Percentiles rank a stretch among this genome's conserved stretches.
These are phyloP conservation scores for Phaffomyces thermotolerans DNA, from an alignment of 805 yeast species.

Conservation along the genomic window DNA sequence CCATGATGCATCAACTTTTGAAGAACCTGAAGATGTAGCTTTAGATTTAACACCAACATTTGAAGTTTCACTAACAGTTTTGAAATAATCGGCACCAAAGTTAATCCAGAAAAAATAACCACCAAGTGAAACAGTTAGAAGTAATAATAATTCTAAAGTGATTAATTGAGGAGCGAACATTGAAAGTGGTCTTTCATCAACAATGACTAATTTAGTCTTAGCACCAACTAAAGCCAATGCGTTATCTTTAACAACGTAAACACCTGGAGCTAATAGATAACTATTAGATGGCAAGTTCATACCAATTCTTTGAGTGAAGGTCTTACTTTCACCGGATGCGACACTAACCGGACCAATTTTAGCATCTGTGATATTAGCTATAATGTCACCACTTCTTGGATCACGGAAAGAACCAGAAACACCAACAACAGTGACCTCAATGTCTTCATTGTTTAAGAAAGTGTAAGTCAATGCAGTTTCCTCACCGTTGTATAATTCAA, in stretches of 20 bases:
- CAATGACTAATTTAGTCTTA: constrained; percentile 47
- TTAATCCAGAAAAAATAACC: constrained; percentile 40
- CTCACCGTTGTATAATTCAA: constrained; percentile 45
- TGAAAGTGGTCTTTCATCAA: constrained; percentile 62
- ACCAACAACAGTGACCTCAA: constrained; percentile 49
- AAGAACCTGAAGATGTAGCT: constrained; percentile 20
- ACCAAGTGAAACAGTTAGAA: constrained; percentile 39
- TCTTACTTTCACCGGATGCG: constrained; percentile 39
- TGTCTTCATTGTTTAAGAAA: constrained; percentile 47
- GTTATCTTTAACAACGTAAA: constrained; percentile 45
- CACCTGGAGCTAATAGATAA: constrained; percentile 52
- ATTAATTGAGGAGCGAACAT: constrained; percentile 67
- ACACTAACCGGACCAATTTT: constrained; percentile 54
- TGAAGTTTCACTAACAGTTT: constrained; percentile 23
- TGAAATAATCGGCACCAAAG: constrained; percentile 41
- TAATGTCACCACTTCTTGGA: constrained; percentile 42
- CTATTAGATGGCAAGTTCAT: constrained; percentile 50
- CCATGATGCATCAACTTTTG: constrained; percentile 44
- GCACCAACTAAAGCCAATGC: constrained; percentile 49
- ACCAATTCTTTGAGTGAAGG: constrained; percentile 52
- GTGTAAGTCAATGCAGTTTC: constrained; percentile 43
- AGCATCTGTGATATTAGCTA: constrained; percentile 59
- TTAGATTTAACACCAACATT: constrained; percentile 12
- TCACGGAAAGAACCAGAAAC: constrained; percentile 60
- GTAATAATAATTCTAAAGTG: constrained; percentile 49